Evolutionary conservation across 345 rosid genomes (phyloP), one percentile per base, ranked within the genome.

Genomic region (Sonneratia alba): DNA sequence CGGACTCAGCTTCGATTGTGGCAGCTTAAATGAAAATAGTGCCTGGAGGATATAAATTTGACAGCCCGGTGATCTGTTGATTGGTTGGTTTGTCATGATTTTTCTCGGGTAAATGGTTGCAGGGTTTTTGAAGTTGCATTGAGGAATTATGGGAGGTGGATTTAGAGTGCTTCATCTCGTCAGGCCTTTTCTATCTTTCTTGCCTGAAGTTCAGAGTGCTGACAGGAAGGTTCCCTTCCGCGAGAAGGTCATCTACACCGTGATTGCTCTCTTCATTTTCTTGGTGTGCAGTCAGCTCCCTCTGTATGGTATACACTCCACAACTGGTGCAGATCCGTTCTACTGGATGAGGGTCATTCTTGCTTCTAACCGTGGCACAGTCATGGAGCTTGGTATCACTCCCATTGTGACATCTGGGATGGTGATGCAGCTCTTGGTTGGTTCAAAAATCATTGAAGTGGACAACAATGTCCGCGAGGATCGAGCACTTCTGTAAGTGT

Each of bases 271-370:
- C 70, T 89, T 89, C 81, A 87, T 88, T 53, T 88, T 88, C 84
- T 62, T 88, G 73, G 93, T 88, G 1, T 88, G 93, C 73, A 88
- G 93, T 78, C 93, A 87, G 82, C 93, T 88, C 13, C 93, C 93
- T 21, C 84, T 88, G 7, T 88, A 88, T 75, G 93, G 89, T 7
- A 88, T 88, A 56, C 93, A 88, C 77, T 80, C 93, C 1, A 88
- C 93, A 16, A 89, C 93, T 0, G 93, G 93, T 18, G 93, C 91
- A 7, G 93, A 89, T 81, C 93, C 93, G 1, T 85, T 89, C 77
- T 89, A 89, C 70, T 89, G 93, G 91, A 87, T 89, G 91, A 89
- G 93, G 79, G 93, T 87, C 45, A 89, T 89, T 74, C 89, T 89
- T 16, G 93, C 93, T 0, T 89, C 93, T 0, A 89, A 81, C 73